phyloP scores from a whole-genome alignment of 768 basidiomycete genomes.

The Boletus coccyginus region DNA sequence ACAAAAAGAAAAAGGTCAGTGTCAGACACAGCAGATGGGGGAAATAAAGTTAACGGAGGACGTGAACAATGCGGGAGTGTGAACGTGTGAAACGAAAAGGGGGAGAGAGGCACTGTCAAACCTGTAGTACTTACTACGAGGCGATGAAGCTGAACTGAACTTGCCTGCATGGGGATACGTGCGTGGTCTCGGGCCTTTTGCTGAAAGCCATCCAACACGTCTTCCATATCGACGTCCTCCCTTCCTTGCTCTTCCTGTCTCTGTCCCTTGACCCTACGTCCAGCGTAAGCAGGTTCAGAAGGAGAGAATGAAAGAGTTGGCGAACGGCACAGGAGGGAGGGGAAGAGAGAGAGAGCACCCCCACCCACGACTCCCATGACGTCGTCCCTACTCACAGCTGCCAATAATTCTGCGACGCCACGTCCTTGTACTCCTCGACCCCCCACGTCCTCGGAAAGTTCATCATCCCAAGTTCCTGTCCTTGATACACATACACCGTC shows the following conservation, averaged over 20 bases:
- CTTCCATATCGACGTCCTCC: slow-evolving; percentile 56
- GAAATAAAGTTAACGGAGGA: too few relatives aligned
- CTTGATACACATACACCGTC: slow-evolving; percentile 73
- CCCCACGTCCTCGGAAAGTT: slow-evolving; percentile 64
- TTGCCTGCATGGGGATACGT: slow-evolving; percentile 65
- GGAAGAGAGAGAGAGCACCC: too few relatives aligned
- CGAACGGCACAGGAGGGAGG: too few relatives aligned
- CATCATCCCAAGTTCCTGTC: slow-evolving; percentile 67
- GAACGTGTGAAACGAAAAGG: neutral
- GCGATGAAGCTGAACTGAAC: neutral
- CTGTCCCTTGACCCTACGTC: slow-evolving; percentile 37
- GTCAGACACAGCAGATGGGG: too few relatives aligned
- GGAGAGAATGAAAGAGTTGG: too few relatives aligned
- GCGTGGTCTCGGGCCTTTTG: slow-evolving; percentile 71
- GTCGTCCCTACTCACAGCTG: slow-evolving; percentile 38
- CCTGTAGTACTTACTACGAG: too few relatives aligned
- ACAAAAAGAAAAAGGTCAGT: neutral
- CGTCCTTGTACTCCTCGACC: slow-evolving; percentile 71
- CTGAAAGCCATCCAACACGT: slow-evolving; percentile 54
- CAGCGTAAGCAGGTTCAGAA: too few relatives aligned
- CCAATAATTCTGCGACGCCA: slow-evolving; percentile 61
- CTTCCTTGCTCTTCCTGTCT: slow-evolving; percentile 31
- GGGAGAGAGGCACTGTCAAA: too few relatives aligned
- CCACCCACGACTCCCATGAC: too few relatives aligned
- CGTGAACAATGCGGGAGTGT: neutral